These are phyloP conservation scores for Neodidymelliopsis sp. DNA, from an alignment of 2,329 filamentous ascomycete species.

Conservation along the genomic window DNA sequence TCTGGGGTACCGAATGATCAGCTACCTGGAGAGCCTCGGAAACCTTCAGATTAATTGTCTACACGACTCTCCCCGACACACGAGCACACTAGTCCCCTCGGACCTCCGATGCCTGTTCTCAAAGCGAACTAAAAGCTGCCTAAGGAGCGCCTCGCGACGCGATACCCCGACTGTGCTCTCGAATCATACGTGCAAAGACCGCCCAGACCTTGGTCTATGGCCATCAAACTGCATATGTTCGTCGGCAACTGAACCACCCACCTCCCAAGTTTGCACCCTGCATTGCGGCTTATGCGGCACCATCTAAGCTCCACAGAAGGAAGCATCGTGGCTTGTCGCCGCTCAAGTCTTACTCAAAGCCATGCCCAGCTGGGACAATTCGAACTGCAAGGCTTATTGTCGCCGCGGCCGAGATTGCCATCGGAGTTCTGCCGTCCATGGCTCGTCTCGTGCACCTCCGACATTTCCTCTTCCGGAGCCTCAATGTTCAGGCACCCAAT, in stretches of 20 bases:
- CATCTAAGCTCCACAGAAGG: not conserved
- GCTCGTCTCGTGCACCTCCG: slow-evolving; percentile 13
- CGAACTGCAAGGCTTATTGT: slow-evolving; percentile 9
- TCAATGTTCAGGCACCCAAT: slow-evolving; percentile 9
- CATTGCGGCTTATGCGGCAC: slow-evolving; percentile 12
- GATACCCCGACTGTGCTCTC: too few relatives aligned
- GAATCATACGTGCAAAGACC: not conserved
- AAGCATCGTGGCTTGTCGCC: slow-evolving; percentile 9
- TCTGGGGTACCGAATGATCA: slow-evolving; percentile 1
- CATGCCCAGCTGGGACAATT: slow-evolving; percentile 8
- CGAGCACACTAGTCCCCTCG: slow-evolving; percentile 1
- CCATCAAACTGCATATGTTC: too few relatives aligned
- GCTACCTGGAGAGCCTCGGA: not conserved
- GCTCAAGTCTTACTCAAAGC: slow-evolving; percentile 1
- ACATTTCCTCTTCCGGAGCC: slow-evolving; percentile 11
- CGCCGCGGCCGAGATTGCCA: slow-evolving; percentile 12
- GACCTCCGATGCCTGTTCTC: slow-evolving; percentile 9
- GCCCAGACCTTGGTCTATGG: slow-evolving; percentile 4
- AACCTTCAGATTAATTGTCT: not conserved
- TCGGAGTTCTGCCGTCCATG: not conserved
- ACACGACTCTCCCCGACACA: not conserved
- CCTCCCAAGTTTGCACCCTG: slow-evolving; percentile 1
- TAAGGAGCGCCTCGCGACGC: not conserved
- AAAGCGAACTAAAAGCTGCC: too few relatives aligned
- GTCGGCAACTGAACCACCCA: slow-evolving; percentile 5